phyloP scores from a whole-genome alignment of 345 rosid species.

The Aquilaria malaccensis region DNA sequence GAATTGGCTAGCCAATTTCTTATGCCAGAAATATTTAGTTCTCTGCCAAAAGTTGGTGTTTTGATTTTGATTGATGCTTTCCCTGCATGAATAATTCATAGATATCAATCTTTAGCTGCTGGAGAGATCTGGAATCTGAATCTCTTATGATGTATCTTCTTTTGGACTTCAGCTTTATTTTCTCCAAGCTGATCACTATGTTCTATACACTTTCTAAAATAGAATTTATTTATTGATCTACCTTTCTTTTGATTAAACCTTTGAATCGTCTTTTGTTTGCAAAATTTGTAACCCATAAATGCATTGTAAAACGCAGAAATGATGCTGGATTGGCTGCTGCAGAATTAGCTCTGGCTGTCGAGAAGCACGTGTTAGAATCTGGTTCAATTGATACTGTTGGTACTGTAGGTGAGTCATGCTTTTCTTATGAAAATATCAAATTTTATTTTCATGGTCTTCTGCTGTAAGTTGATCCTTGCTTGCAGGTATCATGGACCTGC shows the following conservation, averaged over 20 bases:
- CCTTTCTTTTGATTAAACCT: not conserved
- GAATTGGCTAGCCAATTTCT: no score
- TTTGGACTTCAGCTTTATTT: no score
- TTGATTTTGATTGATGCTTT: slow-evolving; percentile 2
- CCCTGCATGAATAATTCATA: not conserved
- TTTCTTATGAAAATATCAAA: not conserved
- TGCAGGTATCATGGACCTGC: slow-evolving; percentile 74
- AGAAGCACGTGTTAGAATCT: slow-evolving; percentile 77
- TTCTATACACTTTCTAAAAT: no score
- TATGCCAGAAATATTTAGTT: no score
- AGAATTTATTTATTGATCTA: no score
- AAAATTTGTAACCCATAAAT: slow-evolving; percentile 8
- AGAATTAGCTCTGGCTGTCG: slow-evolving; percentile 85
- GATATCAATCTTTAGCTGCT: not conserved
- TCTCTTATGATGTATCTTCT: no score
- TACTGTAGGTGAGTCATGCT: slow-evolving; percentile 60
- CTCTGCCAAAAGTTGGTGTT: not conserved
- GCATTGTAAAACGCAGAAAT: slow-evolving; percentile 36
- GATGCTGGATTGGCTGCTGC: slow-evolving; percentile 98
- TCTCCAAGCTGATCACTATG: no score
- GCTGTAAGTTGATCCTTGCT: slow-evolving; percentile 3
- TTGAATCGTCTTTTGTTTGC: not conserved
- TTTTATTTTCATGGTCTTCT: not conserved
- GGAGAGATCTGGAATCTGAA: no score
- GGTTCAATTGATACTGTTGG: slow-evolving; percentile 94